Percentiles rank a stretch among this genome's conserved stretches.
These are phyloP conservation scores for Malus asiatica DNA, from an alignment of 306 rosid species.

Conservation along the genomic window DNA sequence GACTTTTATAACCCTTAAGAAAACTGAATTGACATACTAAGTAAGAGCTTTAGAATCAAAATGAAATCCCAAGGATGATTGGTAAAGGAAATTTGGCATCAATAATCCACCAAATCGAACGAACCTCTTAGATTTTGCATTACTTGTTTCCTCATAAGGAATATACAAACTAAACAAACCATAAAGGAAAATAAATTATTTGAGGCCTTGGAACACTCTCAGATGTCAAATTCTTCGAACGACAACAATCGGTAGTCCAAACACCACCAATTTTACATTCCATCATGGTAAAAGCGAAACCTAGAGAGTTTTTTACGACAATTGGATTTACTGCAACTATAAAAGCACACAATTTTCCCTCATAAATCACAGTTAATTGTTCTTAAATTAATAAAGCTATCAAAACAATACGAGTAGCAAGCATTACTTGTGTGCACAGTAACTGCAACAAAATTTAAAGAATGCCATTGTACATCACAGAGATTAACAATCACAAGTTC, in stretches of 20 bases:
- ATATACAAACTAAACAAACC: neutral
- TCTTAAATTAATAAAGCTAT: neutral
- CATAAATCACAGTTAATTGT: conserved; percentile 5
- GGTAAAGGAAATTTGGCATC: neutral
- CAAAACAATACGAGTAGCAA: neutral
- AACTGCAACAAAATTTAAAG: neutral
- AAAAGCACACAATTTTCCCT: neutral
- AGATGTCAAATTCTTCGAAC: neutral
- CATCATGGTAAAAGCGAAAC: neutral
- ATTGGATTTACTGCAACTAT: neutral
- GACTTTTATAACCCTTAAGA: neutral
- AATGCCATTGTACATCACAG: neutral
- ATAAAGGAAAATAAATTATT: neutral
- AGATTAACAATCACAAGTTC: neutral
- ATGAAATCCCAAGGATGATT: neutral
- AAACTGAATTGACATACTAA: neutral
- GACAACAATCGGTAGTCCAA: neutral
- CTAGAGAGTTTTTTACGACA: neutral
- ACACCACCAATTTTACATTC: neutral
- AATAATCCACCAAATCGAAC: neutral
- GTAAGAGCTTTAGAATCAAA: neutral
- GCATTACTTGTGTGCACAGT: neutral
- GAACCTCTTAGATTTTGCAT: neutral
- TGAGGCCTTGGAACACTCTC: neutral
- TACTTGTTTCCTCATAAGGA: neutral